Conservation (phyloP, 305 asterid species). For the Stenogyne calaminthoides region DNA sequence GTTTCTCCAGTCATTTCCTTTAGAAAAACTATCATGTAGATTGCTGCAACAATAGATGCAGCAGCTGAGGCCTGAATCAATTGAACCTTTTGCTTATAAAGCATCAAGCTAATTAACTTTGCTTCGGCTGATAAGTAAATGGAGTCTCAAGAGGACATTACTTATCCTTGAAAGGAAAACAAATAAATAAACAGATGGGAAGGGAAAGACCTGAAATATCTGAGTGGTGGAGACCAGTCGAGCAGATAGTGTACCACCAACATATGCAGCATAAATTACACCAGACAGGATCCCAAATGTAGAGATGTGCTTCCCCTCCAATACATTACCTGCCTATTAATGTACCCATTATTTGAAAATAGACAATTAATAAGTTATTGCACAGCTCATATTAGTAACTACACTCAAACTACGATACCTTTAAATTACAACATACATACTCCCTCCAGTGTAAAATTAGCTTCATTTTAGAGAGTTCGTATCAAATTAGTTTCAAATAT, state of each 20-base stretch:
- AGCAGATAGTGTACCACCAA: conserved; percentile 57
- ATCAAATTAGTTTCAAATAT: no score
- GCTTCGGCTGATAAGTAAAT: conserved; percentile 22
- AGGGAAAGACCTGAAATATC: conserved; percentile 50
- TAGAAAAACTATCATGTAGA: conserved; percentile 51
- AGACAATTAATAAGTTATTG: neutral
- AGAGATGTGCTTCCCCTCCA: conserved; percentile 50
- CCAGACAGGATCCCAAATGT: conserved; percentile 61
- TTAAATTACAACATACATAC: neutral
- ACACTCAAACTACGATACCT: neutral
- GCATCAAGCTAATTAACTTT: conserved; percentile 17
- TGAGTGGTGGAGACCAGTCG: conserved; percentile 54
- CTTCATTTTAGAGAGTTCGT: no score
- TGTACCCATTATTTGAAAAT: neutral
- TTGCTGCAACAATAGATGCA: conserved; percentile 40
- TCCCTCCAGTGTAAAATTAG: no score
- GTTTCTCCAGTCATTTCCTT: conserved; percentile 35
- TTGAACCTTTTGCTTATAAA: conserved; percentile 5
- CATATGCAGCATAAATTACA: conserved; percentile 44
- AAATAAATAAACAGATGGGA: neutral
- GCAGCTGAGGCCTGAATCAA: conserved; percentile 53
- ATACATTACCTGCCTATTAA: conserved; percentile 55
- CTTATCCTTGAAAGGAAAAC: conserved; percentile 1
- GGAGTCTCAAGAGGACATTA: neutral
- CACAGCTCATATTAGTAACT: neutral